Conservation (phyloP, 306 rosid species). For the Lathyrus tuberosus region DNA sequence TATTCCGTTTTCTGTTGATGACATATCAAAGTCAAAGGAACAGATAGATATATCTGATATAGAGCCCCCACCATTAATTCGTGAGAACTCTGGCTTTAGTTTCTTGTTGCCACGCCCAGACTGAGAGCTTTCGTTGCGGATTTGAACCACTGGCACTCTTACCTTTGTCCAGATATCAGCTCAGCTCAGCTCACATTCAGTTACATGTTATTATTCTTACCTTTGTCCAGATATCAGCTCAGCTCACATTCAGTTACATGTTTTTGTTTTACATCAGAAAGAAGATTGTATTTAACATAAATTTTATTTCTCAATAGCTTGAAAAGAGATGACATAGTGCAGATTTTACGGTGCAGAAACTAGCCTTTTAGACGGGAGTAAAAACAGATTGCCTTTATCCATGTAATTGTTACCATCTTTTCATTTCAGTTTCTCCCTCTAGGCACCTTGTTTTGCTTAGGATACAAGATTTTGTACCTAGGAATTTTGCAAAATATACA, state of each 20-base stretch:
- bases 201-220: slow-evolving; percentile 7
- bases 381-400: slow-evolving; percentile 19
- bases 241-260: slow-evolving; percentile 15
- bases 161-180: slow-evolving; percentile 10
- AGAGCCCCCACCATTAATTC: slow-evolving; percentile 57
- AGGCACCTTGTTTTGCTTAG: slow-evolving; percentile 30
- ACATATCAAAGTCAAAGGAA: slow-evolving; percentile 64
- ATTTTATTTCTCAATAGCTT: slow-evolving; percentile 31
- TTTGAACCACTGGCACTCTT: slow-evolving; percentile 25
- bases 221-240: neutral
- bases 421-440: slow-evolving; percentile 16
- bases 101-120: slow-evolving; percentile 61
- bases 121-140: slow-evolving; percentile 38
- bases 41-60: slow-evolving; percentile 54
- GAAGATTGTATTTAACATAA: slow-evolving; percentile 37
- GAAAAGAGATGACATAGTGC: slow-evolving; percentile 28
- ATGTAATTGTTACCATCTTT: slow-evolving; percentile 15
- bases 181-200: slow-evolving; percentile 7
- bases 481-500: slow-evolving; percentile 26
- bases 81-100: slow-evolving; percentile 62
- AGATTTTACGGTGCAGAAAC: slow-evolving; percentile 36
- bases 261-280: slow-evolving; percentile 31
- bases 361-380: slow-evolving; percentile 30
- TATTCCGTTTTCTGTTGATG: slow-evolving; percentile 68
- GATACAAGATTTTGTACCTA: slow-evolving; percentile 41